Conservation (phyloP, 2,329 filamentous ascomycete species). For the Aspergillus sp. region DNA sequence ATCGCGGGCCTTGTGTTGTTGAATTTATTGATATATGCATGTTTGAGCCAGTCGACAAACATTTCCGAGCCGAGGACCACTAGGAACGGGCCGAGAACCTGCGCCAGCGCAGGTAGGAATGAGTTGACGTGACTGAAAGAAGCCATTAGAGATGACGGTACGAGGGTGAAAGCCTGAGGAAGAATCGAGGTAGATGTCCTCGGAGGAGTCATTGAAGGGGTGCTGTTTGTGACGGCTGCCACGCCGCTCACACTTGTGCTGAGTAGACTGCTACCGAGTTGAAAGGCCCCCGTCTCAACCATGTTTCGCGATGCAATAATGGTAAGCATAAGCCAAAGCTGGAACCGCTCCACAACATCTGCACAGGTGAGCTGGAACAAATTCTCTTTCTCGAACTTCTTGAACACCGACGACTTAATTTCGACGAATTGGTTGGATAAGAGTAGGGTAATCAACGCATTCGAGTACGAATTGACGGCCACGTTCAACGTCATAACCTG, state of each 20-base stretch:
- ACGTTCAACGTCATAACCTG: conserved; percentile 98
- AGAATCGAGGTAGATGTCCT: conserved; percentile 69
- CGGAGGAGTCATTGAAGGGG: conserved; percentile 62
- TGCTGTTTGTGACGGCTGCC: conserved; percentile 47
- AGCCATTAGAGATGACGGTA: conserved; percentile 59
- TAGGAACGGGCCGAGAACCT: conserved; percentile 89
- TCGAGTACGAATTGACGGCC: conserved; percentile 97
- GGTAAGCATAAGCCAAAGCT: conserved; percentile 94
- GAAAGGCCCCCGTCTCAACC: conserved; percentile 89
- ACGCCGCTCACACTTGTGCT: conserved; percentile 36
- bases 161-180: conserved; percentile 85
- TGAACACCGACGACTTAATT: conserved; percentile 98
- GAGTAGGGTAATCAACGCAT: conserved; percentile 86
- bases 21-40: conserved; percentile 97
- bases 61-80: conserved; percentile 96
- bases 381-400: conserved; percentile 98
- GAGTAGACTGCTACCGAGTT: conserved; percentile 48
- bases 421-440: conserved; percentile 99
- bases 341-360: conserved; percentile 95
- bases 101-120: conserved; percentile 59
- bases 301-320: conserved; percentile 97
- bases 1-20: conserved; percentile 94
- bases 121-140: conserved; percentile 50
- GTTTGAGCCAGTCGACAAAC: conserved; percentile 95
- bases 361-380: conserved; percentile 95